phyloP scores from a whole-genome alignment of 495 filamentous ascomycete genomes.

The Penicillium riverlandense region DNA sequence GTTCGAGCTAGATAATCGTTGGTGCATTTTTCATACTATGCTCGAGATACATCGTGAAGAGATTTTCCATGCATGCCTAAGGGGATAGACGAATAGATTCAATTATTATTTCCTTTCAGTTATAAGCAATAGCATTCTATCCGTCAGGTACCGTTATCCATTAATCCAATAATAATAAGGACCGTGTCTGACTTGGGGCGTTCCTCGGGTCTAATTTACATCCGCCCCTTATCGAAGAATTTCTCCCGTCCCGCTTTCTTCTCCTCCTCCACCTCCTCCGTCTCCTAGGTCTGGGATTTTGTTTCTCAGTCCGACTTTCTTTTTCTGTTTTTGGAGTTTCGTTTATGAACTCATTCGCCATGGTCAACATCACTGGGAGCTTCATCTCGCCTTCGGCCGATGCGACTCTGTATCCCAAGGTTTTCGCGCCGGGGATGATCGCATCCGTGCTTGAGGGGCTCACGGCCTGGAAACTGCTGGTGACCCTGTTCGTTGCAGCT shows the following conservation, averaged over 20 bases:
- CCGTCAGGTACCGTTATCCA: too few relatives aligned
- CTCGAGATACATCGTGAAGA: too few relatives aligned
- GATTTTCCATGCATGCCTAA: too few relatives aligned
- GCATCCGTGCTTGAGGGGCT: conserved; percentile 45
- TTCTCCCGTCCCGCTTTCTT: conserved; percentile 16
- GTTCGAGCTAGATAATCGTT: too few relatives aligned
- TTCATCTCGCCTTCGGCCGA: conserved; percentile 73
- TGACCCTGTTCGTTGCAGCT: conserved; percentile 60
- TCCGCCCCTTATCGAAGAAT: conserved; percentile 6
- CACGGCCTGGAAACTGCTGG: conserved; percentile 53
- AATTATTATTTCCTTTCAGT: too few relatives aligned
- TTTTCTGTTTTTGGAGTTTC: not conserved
- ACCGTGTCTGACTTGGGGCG: not conserved
- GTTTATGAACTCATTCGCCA: conserved; percentile 13
- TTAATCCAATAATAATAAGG: too few relatives aligned
- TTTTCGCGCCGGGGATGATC: conserved; percentile 36
- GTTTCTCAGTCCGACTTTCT: not conserved
- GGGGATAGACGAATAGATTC: too few relatives aligned
- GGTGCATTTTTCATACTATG: too few relatives aligned
- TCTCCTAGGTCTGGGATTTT: conserved; percentile 1
- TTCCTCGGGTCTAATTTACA: conserved; percentile 1
- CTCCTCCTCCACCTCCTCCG: conserved; percentile 9
- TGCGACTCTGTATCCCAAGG: conserved; percentile 45
- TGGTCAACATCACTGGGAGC: conserved; percentile 61
- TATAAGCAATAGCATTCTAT: too few relatives aligned